Evolutionary conservation across 2,329 filamentous ascomycete species (phyloP).

Genomic region (Penicillium sumatraense): DNA sequence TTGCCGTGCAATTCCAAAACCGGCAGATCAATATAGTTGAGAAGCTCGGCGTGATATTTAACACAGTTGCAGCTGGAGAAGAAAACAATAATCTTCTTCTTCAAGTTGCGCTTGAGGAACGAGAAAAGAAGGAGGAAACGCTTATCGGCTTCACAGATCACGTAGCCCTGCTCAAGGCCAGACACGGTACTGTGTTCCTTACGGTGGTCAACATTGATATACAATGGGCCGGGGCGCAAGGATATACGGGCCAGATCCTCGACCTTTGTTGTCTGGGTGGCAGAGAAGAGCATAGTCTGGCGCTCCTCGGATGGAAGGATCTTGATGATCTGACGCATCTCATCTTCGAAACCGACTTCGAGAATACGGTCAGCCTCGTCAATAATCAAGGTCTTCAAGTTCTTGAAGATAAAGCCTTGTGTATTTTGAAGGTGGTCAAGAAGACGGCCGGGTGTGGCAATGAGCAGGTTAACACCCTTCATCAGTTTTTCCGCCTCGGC

Average conservation of each 20-base stretch:
- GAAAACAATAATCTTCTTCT: slow-evolving; percentile 98
- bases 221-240: slow-evolving; percentile 84
- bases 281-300: slow-evolving; percentile 98
- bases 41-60: slow-evolving; percentile 91
- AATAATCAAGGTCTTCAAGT: slow-evolving; percentile 87
- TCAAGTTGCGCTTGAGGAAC: slow-evolving; percentile 87
- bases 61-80: slow-evolving; percentile 91
- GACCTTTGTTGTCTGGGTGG: slow-evolving; percentile 97
- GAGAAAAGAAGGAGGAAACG: slow-evolving; percentile 93
- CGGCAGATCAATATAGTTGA: slow-evolving; percentile 96
- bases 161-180: slow-evolving; percentile 93
- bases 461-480: slow-evolving; percentile 92
- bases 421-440: slow-evolving; percentile 96
- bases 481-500: slow-evolving; percentile 92
- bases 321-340: slow-evolving; percentile 96
- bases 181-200: slow-evolving; percentile 92
- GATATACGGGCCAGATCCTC: slow-evolving; percentile 96
- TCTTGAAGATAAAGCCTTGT: slow-evolving; percentile 86
- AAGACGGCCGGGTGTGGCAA: slow-evolving; percentile 89
- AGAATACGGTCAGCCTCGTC: slow-evolving; percentile 97
- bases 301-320: slow-evolving; percentile 84
- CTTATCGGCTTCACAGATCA: slow-evolving; percentile 90
- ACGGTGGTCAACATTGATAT: slow-evolving; percentile 93
- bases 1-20: slow-evolving; percentile 89
- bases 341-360: slow-evolving; percentile 97